Conservation (phyloP, 495 filamentous ascomycete species). For the Tuber magnatum region DNA sequence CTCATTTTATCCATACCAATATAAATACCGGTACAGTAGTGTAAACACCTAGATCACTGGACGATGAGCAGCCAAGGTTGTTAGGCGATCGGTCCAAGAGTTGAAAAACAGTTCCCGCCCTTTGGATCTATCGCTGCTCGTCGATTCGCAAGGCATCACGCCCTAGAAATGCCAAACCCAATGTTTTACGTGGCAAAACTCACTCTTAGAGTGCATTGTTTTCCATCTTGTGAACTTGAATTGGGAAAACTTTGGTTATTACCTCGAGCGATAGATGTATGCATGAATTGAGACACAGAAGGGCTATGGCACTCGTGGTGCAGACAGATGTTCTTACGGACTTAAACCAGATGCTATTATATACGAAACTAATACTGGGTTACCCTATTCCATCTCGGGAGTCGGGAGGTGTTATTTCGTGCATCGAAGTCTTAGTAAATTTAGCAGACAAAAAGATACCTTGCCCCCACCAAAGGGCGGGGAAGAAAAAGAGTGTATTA, state of each 20-base stretch:
- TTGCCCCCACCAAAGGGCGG: not conserved
- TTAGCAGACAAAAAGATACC: not conserved
- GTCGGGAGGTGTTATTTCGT: not conserved
- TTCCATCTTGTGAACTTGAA: no score
- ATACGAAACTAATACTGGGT: not conserved
- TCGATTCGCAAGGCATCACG: no score
- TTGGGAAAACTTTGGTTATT: no score
- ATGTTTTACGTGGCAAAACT: not conserved
- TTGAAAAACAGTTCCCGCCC: not conserved
- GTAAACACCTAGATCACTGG: not conserved
- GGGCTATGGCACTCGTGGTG: not conserved
- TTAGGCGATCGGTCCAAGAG: not conserved
- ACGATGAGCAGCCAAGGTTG: not conserved
- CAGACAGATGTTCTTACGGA: not conserved
- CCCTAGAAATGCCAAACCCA: not conserved
- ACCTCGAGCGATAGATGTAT: not conserved
- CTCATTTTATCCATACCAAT: not conserved
- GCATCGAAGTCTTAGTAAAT: not conserved
- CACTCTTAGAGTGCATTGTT: no score
- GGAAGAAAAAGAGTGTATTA: not conserved
- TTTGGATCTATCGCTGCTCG: not conserved
- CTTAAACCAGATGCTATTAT: not conserved
- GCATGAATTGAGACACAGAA: not conserved
- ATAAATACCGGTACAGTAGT: not conserved
- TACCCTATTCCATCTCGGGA: not conserved